Evolutionary conservation across 148 eudicot species (phyloP).

Genomic region (Vaccinium myrtillus): DNA sequence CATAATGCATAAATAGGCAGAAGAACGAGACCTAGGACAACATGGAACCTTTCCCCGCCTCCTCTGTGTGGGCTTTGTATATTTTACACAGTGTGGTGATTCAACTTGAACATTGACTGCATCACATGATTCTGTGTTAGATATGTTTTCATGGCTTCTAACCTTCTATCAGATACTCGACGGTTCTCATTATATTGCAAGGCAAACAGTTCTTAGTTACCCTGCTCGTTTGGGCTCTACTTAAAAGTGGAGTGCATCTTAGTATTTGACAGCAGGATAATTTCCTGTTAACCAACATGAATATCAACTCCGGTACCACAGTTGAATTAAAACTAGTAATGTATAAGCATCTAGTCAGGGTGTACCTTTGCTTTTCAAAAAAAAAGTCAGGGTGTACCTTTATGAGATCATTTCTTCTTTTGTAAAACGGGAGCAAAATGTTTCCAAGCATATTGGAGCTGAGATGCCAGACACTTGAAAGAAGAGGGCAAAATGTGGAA

Average conservation of each 20-base stretch:
- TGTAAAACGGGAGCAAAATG: neutral
- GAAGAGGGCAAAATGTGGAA: neutral
- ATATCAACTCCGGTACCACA: neutral
- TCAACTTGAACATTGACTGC: neutral
- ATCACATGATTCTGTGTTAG: neutral
- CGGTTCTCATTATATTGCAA: neutral
- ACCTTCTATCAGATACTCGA: neutral
- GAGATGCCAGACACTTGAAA: neutral
- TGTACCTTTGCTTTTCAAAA: too few relatives aligned
- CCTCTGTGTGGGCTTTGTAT: neutral
- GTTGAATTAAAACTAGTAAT: neutral
- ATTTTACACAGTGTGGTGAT: neutral
- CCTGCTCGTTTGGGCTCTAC: neutral
- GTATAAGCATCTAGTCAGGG: neutral
- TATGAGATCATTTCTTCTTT: neutral
- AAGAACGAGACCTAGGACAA: neutral
- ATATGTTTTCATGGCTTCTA: neutral
- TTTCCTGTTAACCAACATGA: neutral
- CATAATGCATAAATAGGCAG: neutral
- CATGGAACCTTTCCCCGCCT: neutral
- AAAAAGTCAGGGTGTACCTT: neutral
- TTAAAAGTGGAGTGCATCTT: neutral
- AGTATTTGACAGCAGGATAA: neutral
- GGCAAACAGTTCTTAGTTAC: neutral
- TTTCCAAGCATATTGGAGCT: neutral